Conservation (phyloP, 306 rosid species). For the Quercus wislizeni region DNA sequence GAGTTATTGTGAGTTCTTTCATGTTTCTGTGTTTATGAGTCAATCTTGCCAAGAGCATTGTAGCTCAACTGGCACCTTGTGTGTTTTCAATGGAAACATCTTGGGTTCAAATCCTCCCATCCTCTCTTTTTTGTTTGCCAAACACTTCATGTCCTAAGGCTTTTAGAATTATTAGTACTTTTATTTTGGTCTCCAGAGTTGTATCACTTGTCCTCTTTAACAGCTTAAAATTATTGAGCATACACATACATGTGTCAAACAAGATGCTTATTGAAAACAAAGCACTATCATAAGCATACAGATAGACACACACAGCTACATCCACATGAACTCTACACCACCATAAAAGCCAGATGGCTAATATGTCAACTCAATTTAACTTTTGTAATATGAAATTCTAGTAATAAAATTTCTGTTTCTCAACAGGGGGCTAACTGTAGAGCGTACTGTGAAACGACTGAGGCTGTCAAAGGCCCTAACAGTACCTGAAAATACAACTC, state of each 20-base stretch:
- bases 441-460: constrained; percentile 80
- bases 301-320: not conserved
- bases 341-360: not conserved
- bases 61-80: too few species aligned
- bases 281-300: not conserved
- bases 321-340: not conserved
- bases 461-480: constrained; percentile 91
- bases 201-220: not conserved
- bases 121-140: not conserved
- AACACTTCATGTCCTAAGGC: not conserved
- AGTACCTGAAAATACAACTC: constrained; percentile 73
- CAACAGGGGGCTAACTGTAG: constrained; percentile 72
- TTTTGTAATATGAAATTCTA: constrained; percentile 11
- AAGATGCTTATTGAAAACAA: not conserved
- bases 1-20: not conserved
- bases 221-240: constrained; percentile 13
- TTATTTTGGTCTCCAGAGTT: not conserved
- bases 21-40: too few species aligned
- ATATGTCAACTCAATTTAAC: constrained; percentile 3
- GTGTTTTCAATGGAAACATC: too few species aligned
- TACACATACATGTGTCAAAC: not conserved
- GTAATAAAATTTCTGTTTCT: not conserved
- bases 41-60: too few species aligned
- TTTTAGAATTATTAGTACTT: not conserved
- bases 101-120: too few species aligned